phyloP scores from a whole-genome alignment of 441 rosid species.

The Erysimum cheiri region DNA sequence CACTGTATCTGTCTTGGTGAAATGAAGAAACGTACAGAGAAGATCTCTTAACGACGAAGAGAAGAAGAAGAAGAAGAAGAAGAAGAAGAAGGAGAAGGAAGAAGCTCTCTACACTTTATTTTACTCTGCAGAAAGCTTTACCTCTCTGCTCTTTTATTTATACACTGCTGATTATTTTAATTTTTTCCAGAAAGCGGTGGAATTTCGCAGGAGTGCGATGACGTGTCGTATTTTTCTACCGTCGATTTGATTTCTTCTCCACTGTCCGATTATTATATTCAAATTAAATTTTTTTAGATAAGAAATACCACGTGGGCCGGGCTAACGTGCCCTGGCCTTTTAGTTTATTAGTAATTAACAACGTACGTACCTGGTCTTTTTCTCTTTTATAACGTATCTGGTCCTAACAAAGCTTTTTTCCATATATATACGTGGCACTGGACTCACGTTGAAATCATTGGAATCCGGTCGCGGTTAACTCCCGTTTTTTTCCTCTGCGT shows the following conservation, averaged over 20 bases:
- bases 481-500: neutral
- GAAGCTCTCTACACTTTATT: neutral
- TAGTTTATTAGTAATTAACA: neutral
- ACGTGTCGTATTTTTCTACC: slow-evolving; percentile 13
- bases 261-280: slow-evolving; percentile 23
- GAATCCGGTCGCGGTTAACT: neutral
- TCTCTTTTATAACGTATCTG: slow-evolving; percentile 24
- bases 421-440: slow-evolving; percentile 19
- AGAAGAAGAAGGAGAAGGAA: neutral
- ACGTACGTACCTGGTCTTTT: slow-evolving; percentile 34
- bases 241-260: slow-evolving; percentile 1
- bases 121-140: neutral
- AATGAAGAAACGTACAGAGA: neutral
- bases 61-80: neutral
- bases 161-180: neutral
- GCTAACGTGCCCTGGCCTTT: slow-evolving; percentile 11
- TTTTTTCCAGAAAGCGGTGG: slow-evolving; percentile 42
- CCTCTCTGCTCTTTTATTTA: slow-evolving; percentile 29
- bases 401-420: slow-evolving; percentile 3
- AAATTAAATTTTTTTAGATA: neutral
- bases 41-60: slow-evolving; percentile 15
- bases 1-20: neutral
- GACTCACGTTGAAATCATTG: neutral
- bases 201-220: neutral
- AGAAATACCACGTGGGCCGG: slow-evolving; percentile 36